These are phyloP conservation scores for Immersiella caudata DNA, from an alignment of 495 filamentous ascomycete genomes.

Conservation along the genomic window DNA sequence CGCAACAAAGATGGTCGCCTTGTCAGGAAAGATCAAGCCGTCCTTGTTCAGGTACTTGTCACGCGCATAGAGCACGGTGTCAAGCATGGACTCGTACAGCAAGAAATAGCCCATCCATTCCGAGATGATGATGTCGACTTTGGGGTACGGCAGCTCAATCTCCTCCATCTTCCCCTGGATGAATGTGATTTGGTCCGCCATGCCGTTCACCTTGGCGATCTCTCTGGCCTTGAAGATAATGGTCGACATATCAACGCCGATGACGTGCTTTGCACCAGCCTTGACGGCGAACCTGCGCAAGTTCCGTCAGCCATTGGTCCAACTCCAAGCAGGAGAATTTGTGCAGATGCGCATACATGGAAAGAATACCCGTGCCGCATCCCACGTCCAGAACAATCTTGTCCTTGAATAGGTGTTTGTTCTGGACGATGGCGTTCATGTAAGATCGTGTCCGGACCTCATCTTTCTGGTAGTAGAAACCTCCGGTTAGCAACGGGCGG, in stretches of 20 bases:
- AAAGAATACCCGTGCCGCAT: constrained; percentile 90
- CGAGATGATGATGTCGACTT: constrained; percentile 94
- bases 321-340: background rate
- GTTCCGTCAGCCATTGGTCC: background rate
- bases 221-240: constrained; percentile 88
- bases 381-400: constrained; percentile 93
- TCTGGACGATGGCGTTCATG: constrained; percentile 93
- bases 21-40: constrained; percentile 88
- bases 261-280: constrained; percentile 86
- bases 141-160: constrained; percentile 71
- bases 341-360: constrained; percentile 59
- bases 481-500: constrained; percentile 19
- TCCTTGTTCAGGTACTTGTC: constrained; percentile 76
- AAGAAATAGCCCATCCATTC: constrained; percentile 98
- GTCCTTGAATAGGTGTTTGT: constrained; percentile 87
- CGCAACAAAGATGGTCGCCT: constrained; percentile 83
- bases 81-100: constrained; percentile 93
- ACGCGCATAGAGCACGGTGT: constrained; percentile 86
- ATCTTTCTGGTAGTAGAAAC: constrained; percentile 84
- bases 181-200: constrained; percentile 76
- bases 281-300: constrained; percentile 73
- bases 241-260: constrained; percentile 90
- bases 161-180: constrained; percentile 93
- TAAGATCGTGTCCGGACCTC: constrained; percentile 95
- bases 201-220: constrained; percentile 79